Percentiles rank a stretch among this genome's conserved stretches.
phyloP scores from a whole-genome alignment of 176 grass and related monocot genomes.

The Juncus inflexus region DNA sequence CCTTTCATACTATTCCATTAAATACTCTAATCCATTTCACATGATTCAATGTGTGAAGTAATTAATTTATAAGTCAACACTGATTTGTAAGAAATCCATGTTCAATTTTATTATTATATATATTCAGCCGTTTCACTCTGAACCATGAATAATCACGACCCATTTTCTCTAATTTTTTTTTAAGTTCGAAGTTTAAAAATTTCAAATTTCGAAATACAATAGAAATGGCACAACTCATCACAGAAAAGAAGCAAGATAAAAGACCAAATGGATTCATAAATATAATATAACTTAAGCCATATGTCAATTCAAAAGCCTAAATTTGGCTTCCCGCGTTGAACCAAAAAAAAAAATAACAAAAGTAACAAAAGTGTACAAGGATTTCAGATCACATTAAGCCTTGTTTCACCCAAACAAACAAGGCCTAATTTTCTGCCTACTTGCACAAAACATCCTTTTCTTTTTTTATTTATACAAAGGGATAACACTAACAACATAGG shows the following conservation, averaged over 20 bases:
- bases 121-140: too few relatives aligned
- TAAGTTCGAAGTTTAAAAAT: too few relatives aligned
- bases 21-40: too few relatives aligned
- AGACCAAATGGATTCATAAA: slow-evolving; percentile 19
- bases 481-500: slow-evolving; percentile 15
- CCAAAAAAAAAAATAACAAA: slow-evolving; percentile 26
- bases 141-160: too few relatives aligned
- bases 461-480: slow-evolving; percentile 30
- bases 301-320: slow-evolving; percentile 24
- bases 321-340: neutral
- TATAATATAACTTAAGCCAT: slow-evolving; percentile 28
- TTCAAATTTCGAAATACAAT: too few relatives aligned
- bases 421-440: slow-evolving; percentile 30
- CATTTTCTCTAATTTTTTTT: too few relatives aligned
- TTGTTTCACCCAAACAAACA: neutral
- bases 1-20: too few relatives aligned
- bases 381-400: slow-evolving; percentile 28
- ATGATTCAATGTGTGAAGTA: too few relatives aligned
- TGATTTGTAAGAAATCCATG: too few relatives aligned
- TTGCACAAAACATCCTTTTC: slow-evolving; percentile 30
- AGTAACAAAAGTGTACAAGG: slow-evolving; percentile 24
- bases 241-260: slow-evolving; percentile 1
- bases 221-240: neutral
- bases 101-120: too few relatives aligned
- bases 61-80: too few relatives aligned